Evolutionary conservation across 2,329 filamentous ascomycete species (phyloP), one percentile per base, ranked within the genome.

Genomic region (Aspergillus ruber): DNA sequence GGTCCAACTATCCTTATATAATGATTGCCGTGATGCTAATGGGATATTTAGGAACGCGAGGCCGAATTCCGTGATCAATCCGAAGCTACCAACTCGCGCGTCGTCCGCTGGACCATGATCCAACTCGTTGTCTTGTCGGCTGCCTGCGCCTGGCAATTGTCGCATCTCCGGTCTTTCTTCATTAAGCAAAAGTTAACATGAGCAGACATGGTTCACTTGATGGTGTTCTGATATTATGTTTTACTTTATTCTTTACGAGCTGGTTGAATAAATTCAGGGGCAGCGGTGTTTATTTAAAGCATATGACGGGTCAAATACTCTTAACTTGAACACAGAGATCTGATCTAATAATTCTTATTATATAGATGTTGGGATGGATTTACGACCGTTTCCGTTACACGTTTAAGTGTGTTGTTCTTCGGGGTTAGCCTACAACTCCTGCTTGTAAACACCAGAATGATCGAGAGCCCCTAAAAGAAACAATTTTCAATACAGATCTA

Each of bases 121-220:
- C 93, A 98, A 72, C 75, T 97, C 51, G 79, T 83, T 45, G 82
- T 97, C 33, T 77, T 98, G 46, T 88, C 84, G 47, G 78, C 85
- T 47, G 95, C 93, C 29, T 98, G 93, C 73, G 88, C 89, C 52
- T 98, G 93, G 93, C 93, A 98, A 72, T 78, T 98, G 42, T 95
- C 90, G 46, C 91, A 98, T 73, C 80, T 98, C 61, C 82, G 93
- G 59, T 86, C 88, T 42, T 98, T 98, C 81, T 98, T 98, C 77
- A 98, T 98, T 78, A 98, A 98, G 81, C 91, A 97, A 77, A 98
- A 98, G 80, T 83, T 98, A 68, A 97, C 93, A 50, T 98, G 82
- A 72, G 60, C 12, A 9, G 42, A 46, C 12, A 32, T 46, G 25
- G 18, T 17, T 41, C 18, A 45, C 29, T 13, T 13, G 15, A 33